Conservation (phyloP, 163 green algal species). For the Prototheca cutis region DNA sequence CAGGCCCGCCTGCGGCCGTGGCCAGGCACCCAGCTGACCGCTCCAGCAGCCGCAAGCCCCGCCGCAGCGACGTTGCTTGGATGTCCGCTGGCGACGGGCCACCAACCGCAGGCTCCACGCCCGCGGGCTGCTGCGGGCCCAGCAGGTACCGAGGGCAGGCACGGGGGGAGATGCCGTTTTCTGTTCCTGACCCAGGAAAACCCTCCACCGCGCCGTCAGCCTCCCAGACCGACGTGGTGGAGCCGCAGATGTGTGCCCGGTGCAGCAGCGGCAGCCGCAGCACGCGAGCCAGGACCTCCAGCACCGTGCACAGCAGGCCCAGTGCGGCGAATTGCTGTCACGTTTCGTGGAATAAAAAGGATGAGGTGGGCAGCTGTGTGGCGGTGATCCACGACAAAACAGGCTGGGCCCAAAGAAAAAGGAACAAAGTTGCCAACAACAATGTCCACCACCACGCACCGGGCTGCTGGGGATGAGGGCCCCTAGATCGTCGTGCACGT, state of each 20-base stretch:
- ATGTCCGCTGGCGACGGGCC: background rate
- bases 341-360: too few relatives aligned
- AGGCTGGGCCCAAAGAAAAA: background rate
- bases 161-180: too few relatives aligned
- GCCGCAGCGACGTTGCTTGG: background rate
- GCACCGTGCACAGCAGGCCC: constrained; percentile 12
- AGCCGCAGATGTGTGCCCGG: constrained; percentile 11
- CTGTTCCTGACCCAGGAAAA: too few relatives aligned
- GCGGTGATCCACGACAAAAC: too few relatives aligned
- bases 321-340: constrained; percentile 10
- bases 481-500: background rate
- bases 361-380: too few relatives aligned
- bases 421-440: background rate
- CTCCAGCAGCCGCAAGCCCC: constrained; percentile 8
- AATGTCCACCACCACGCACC: background rate
- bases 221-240: constrained; percentile 8
- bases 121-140: too few relatives aligned
- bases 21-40: constrained; percentile 8
- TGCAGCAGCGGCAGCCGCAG: constrained; percentile 13
- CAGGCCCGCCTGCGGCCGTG: constrained; percentile 5
- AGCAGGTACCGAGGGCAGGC: too few relatives aligned
- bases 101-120: too few relatives aligned
- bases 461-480: constrained; percentile 3
- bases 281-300: constrained; percentile 14
- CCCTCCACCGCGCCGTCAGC: background rate